Percentiles rank a stretch among this genome's conserved stretches.
Conservation (phyloP, 768 basidiomycete species). For the Hysterangium stoloniferum region DNA sequence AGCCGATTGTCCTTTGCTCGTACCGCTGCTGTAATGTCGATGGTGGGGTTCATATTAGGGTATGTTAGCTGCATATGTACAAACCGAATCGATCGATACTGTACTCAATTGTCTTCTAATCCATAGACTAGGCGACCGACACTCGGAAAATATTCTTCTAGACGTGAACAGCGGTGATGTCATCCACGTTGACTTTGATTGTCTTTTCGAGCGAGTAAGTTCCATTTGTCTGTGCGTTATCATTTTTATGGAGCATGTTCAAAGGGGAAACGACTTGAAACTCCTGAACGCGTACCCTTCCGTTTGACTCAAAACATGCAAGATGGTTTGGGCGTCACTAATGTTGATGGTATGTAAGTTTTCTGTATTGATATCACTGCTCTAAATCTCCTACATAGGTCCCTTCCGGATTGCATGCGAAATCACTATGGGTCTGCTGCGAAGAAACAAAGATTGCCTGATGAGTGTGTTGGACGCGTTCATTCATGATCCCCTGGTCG, state of each 20-base stretch:
- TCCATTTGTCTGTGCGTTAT: background rate
- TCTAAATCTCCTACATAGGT: slow-evolving; percentile 34
- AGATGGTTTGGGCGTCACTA: slow-evolving; percentile 88
- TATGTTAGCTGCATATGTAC: slow-evolving; percentile 30
- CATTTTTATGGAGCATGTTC: background rate
- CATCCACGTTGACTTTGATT: slow-evolving; percentile 97
- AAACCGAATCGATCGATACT: background rate
- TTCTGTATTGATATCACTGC: background rate
- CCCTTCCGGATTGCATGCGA: slow-evolving; percentile 89
- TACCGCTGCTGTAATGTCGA: slow-evolving; percentile 95
- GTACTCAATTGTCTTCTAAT: background rate
- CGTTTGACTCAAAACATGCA: slow-evolving; percentile 89
- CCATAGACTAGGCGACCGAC: slow-evolving; percentile 88
- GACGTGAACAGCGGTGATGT: slow-evolving; percentile 84
- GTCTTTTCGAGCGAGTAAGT: slow-evolving; percentile 87
- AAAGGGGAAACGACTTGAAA: slow-evolving; percentile 75
- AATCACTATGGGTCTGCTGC: slow-evolving; percentile 77
- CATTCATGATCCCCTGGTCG: slow-evolving; percentile 92
- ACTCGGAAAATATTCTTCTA: slow-evolving; percentile 93
- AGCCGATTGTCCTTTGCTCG: slow-evolving; percentile 81
- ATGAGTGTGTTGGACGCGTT: slow-evolving; percentile 97
- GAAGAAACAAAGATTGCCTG: slow-evolving; percentile 85
- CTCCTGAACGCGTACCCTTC: slow-evolving; percentile 90
- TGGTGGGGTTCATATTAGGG: slow-evolving; percentile 97
- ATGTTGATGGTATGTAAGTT: slow-evolving; percentile 66